Evolutionary conservation across 169 alveolate species (phyloP).

Genomic region (Babesia gibsoni): DNA sequence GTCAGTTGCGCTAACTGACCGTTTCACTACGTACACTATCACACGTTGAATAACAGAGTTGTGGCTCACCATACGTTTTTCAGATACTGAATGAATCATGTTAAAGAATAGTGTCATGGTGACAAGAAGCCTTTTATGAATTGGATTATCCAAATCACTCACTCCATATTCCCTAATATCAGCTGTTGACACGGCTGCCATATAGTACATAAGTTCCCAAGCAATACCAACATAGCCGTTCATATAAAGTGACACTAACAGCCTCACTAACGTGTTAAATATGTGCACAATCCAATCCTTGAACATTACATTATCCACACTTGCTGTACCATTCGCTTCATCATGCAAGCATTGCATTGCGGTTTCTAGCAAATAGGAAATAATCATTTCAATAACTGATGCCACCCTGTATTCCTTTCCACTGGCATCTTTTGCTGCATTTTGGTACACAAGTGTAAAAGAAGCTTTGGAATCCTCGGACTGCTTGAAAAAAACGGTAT

Average conservation of each 20-base stretch:
- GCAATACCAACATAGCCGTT: not conserved
- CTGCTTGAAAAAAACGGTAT: not conserved
- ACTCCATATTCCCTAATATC: not conserved
- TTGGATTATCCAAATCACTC: not conserved
- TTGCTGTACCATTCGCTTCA: not conserved
- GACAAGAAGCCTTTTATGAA: not conserved
- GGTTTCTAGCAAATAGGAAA: conserved; percentile 17
- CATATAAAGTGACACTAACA: conserved; percentile 6
- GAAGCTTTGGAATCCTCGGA: not conserved
- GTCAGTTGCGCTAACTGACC: not conserved
- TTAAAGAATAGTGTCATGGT: not conserved
- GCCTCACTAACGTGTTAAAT: conserved; percentile 15
- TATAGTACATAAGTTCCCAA: conserved; percentile 28
- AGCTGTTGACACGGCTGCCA: conserved; percentile 1
- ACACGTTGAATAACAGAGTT: not conserved
- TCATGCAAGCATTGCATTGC: conserved; percentile 24
- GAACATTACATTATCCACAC: conserved; percentile 25
- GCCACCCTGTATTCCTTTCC: not conserved
- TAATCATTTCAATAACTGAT: not conserved
- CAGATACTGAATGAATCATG: conserved; percentile 2
- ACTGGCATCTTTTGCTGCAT: not conserved
- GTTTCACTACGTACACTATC: not conserved
- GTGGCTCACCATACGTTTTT: not conserved
- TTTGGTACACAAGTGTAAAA: not conserved
- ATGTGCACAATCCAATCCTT: conserved; percentile 38